A percentile compares a stretch with the other conserved stretches of the same genome.
Evolutionary conservation across 164 flowering plant genomes (phyloP).

Genomic region (Magnolia officinalis): DNA sequence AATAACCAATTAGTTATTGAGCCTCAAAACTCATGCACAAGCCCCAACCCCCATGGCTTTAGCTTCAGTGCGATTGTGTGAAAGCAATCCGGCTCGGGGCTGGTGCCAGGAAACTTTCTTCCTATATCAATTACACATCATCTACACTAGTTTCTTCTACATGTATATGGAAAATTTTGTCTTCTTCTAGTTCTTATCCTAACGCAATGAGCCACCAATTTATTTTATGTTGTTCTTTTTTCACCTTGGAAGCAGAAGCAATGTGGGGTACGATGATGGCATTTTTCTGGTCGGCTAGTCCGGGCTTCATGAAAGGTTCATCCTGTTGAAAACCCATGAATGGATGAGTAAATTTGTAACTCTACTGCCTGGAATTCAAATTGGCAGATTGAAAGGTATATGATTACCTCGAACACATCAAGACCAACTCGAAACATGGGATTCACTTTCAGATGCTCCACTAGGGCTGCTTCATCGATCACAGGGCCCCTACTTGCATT

Average conservation of each 20-base stretch:
- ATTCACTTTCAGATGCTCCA: slow-evolving; percentile 78
- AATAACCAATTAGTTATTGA: too few relatives aligned
- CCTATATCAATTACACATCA: too few relatives aligned
- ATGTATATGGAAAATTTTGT: background rate
- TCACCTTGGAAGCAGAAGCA: slow-evolving; percentile 98
- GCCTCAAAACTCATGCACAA: background rate
- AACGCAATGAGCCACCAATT: background rate
- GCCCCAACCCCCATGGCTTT: background rate
- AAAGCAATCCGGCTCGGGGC: background rate
- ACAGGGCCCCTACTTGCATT: slow-evolving; percentile 98
- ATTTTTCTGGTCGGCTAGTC: slow-evolving; percentile 87
- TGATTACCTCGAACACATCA: slow-evolving; percentile 88
- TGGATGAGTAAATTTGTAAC: slow-evolving; percentile 3
- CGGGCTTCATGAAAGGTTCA: slow-evolving; percentile 97
- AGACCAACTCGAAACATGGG: slow-evolving; percentile 99
- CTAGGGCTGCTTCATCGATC: slow-evolving; percentile 88
- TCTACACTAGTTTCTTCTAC: too few relatives aligned
- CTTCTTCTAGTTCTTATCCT: background rate
- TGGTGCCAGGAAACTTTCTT: too few relatives aligned
- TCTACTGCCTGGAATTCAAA: background rate
- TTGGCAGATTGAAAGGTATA: background rate
- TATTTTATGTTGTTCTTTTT: background rate
- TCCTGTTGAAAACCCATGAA: slow-evolving; percentile 44
- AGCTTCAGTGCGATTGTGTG: background rate
- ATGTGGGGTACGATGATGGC: slow-evolving; percentile 93